phyloP scores from a whole-genome alignment of 257 asterid species.

The Striga asiatica region DNA sequence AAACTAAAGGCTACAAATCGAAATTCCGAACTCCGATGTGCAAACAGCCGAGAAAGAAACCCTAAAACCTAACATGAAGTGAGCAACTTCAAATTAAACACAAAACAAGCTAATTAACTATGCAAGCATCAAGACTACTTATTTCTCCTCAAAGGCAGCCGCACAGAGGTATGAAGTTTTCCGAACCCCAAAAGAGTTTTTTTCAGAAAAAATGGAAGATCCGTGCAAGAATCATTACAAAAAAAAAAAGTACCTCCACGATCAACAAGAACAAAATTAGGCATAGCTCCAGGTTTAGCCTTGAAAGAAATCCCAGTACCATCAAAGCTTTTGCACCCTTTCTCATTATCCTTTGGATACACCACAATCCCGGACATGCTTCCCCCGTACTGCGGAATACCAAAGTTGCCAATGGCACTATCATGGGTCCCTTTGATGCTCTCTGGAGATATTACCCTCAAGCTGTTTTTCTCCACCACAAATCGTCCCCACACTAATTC shows the following conservation, averaged over 20 bases:
- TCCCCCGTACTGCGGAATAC: conserved; percentile 91
- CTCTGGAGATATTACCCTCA: conserved; percentile 76
- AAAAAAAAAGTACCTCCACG: conserved; percentile 58
- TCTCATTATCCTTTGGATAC: conserved; percentile 55
- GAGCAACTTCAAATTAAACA: too few species aligned
- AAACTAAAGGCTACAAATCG: too few species aligned
- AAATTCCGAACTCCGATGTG: too few species aligned
- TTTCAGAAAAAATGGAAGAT: too few species aligned
- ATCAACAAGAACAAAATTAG: conserved; percentile 72
- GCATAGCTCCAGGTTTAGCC: conserved; percentile 73
- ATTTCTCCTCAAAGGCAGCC: too few species aligned
- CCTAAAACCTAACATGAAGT: too few species aligned
- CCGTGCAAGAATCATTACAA: too few species aligned
- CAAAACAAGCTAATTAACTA: too few species aligned
- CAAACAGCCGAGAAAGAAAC: too few species aligned
- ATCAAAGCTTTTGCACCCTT: conserved; percentile 60
- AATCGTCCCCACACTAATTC: conserved; percentile 54
- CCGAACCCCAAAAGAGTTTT: too few species aligned
- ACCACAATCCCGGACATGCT: conserved; percentile 75
- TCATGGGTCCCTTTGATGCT: conserved; percentile 61
- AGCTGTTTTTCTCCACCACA: conserved; percentile 89
- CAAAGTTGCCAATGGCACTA: conserved; percentile 88
- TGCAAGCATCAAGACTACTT: too few species aligned
- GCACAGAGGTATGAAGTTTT: too few species aligned
- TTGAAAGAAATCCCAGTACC: conserved; percentile 57